phyloP scores from a whole-genome alignment of 257 asterid genomes.

The Capsicum chinense region DNA sequence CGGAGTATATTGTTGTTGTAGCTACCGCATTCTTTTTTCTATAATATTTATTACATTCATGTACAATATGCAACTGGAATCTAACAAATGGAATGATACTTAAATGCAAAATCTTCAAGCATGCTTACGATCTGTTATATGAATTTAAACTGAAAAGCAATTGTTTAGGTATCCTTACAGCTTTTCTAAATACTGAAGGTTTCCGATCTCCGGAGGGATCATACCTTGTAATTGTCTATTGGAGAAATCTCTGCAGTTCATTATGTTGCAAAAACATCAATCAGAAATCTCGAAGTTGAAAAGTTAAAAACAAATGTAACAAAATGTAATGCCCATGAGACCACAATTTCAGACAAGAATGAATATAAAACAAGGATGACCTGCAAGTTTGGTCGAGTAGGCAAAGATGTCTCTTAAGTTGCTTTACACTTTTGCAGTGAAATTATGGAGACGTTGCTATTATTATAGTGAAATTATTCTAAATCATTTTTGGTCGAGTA shows the following conservation, averaged over 20 bases:
- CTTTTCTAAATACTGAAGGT: not conserved
- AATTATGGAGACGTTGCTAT: too few species aligned
- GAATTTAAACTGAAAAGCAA: not conserved
- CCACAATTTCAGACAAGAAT: not conserved
- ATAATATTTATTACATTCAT: too few species aligned
- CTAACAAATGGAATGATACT: not conserved
- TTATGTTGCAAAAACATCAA: conserved; percentile 15
- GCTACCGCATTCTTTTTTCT: too few species aligned
- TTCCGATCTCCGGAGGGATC: not conserved
- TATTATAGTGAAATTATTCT: too few species aligned
- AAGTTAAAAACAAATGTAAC: not conserved
- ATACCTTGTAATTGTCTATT: not conserved
- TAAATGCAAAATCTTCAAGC: not conserved
- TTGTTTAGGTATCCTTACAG: conserved; percentile 22
- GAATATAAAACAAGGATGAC: not conserved
- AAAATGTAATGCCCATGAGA: not conserved
- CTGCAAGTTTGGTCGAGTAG: not conserved
- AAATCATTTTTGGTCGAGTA: too few species aligned
- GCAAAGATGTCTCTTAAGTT: not conserved
- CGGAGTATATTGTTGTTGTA: too few species aligned
- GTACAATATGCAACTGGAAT: not conserved
- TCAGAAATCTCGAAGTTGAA: not conserved
- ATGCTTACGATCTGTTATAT: not conserved
- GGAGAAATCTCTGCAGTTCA: conserved; percentile 20
- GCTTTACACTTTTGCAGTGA: too few species aligned